Evolutionary conservation across 306 rosid genomes (phyloP).

Genomic region (Pterocarpus macrocarpus): DNA sequence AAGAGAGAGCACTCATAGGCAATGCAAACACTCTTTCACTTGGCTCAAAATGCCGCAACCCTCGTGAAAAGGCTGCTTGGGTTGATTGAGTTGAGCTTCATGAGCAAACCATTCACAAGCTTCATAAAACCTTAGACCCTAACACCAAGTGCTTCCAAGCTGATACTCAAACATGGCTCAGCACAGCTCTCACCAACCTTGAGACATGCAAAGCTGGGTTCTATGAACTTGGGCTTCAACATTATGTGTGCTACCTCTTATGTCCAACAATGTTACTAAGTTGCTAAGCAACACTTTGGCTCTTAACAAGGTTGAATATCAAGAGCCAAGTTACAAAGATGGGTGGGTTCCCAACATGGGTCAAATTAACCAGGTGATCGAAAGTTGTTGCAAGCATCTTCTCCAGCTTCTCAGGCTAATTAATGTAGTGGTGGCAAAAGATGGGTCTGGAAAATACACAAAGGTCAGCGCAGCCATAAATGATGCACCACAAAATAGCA

Average conservation of each 20-base stretch:
- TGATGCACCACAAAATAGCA: constrained; percentile 52
- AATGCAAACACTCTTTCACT: constrained; percentile 41
- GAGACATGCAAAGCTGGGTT: constrained; percentile 64
- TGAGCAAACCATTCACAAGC: constrained; percentile 50
- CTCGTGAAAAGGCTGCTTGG: constrained; percentile 61
- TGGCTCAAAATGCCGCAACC: constrained; percentile 49
- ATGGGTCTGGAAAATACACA: constrained; percentile 67
- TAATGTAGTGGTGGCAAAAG: constrained; percentile 66
- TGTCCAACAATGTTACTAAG: constrained; percentile 64
- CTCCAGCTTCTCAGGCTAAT: constrained; percentile 54
- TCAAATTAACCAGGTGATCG: constrained; percentile 62
- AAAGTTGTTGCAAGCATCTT: constrained; percentile 63
- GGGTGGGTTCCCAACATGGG: constrained; percentile 79
- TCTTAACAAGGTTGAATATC: constrained; percentile 52
- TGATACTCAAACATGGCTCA: constrained; percentile 66
- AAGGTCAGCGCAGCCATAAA: constrained; percentile 59
- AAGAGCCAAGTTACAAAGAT: constrained; percentile 29
- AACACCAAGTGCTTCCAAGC: constrained; percentile 48
- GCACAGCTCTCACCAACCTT: constrained; percentile 63
- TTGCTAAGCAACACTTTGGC: constrained; percentile 70
- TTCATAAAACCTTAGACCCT: constrained; percentile 58
- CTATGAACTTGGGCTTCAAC: constrained; percentile 57
- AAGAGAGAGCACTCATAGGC: constrained; percentile 54
- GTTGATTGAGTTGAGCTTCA: constrained; percentile 64
- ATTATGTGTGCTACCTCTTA: constrained; percentile 39